Evolutionary conservation across 495 filamentous ascomycete genomes (phyloP).

Genomic region (Astrothelium subdiscretum): DNA sequence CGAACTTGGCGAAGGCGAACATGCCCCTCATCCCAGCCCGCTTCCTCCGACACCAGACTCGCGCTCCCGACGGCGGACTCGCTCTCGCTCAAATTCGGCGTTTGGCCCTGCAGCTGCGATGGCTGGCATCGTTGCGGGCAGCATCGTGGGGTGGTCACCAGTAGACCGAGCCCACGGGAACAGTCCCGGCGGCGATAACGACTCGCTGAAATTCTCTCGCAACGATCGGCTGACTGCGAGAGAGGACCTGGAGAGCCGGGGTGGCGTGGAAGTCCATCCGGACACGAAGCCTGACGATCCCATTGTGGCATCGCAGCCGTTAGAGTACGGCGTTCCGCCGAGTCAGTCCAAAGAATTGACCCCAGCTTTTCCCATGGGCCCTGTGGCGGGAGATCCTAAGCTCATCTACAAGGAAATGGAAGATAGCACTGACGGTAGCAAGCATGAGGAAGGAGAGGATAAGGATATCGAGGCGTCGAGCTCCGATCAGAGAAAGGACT

Average conservation of each 20-base stretch:
- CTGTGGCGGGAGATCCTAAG: constrained; percentile 22
- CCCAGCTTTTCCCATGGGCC: constrained; percentile 34
- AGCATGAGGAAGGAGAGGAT: neutral
- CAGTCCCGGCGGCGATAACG: constrained; percentile 29
- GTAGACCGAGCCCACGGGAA: constrained; percentile 44
- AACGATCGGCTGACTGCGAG: constrained; percentile 13
- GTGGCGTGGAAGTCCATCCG: constrained; percentile 48
- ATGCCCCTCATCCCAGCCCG: constrained; percentile 30
- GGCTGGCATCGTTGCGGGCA: constrained; percentile 80
- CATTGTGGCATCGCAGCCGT: constrained; percentile 33
- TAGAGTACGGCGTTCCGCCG: constrained; percentile 38
- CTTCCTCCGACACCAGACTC: constrained; percentile 59
- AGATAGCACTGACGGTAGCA: neutral
- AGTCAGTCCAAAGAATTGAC: constrained; percentile 48
- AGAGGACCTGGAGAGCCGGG: constrained; percentile 36
- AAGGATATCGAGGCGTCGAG: neutral
- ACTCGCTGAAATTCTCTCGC: constrained; percentile 39
- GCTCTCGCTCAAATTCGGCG: constrained; percentile 79
- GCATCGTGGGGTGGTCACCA: constrained; percentile 81
- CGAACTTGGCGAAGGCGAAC: constrained; percentile 40
- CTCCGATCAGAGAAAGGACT: neutral
- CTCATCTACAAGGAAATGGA: neutral
- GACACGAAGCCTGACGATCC: constrained; percentile 45
- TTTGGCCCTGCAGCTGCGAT: constrained; percentile 74
- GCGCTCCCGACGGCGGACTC: constrained; percentile 53